Conservation (phyloP, 1,284 basidiomycete species). For the Volvariella surrecta region DNA sequence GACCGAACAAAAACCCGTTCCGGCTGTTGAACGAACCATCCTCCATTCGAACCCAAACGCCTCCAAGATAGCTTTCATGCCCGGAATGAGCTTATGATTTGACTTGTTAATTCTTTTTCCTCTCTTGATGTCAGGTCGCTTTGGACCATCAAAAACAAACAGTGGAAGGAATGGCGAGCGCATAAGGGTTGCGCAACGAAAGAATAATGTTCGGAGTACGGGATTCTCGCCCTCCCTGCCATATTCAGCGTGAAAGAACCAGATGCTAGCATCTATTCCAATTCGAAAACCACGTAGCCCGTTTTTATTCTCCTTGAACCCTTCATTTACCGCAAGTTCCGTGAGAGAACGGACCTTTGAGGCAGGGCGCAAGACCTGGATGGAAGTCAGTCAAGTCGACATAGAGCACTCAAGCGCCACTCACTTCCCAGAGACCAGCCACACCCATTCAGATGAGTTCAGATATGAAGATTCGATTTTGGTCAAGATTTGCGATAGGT, state of each 20-base stretch:
- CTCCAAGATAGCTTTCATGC: constrained; percentile 76
- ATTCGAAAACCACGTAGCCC: constrained; percentile 58
- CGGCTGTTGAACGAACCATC: constrained; percentile 54
- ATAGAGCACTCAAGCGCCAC: constrained; percentile 4
- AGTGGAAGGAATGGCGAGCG: constrained; percentile 76
- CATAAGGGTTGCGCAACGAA: constrained; percentile 67
- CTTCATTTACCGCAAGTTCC: constrained; percentile 59
- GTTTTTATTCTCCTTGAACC: constrained; percentile 54
- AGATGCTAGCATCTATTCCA: constrained; percentile 76
- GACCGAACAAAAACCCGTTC: neutral
- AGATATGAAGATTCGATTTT: too few species aligned
- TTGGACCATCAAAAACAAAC: constrained; percentile 92
- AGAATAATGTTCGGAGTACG: constrained; percentile 67
- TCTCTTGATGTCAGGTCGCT: constrained; percentile 77
- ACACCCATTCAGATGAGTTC: too few species aligned
- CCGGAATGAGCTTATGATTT: constrained; percentile 47
- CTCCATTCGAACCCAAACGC: constrained; percentile 87
- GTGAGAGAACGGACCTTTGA: constrained; percentile 57
- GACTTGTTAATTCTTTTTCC: constrained; percentile 62
- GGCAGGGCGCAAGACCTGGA: constrained; percentile 55
- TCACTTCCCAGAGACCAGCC: too few species aligned
- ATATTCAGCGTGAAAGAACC: constrained; percentile 74
- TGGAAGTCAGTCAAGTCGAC: neutral
- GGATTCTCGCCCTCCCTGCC: constrained; percentile 75
- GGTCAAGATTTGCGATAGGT: too few species aligned